Evolutionary conservation across 2,329 filamentous ascomycete genomes (phyloP).

Genomic region (Colletotrichum siamense): DNA sequence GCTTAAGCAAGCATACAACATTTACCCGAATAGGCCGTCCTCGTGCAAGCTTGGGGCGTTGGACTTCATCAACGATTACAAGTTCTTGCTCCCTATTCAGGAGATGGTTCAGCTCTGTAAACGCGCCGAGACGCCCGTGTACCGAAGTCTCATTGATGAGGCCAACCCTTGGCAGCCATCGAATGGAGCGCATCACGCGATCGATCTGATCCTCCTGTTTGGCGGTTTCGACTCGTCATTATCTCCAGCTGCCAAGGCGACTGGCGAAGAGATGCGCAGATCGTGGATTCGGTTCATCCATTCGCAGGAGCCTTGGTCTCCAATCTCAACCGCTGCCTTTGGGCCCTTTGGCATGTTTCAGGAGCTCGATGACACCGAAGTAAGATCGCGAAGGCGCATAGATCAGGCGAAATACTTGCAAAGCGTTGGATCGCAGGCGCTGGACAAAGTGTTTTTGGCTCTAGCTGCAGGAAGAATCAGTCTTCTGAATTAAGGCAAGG

Average conservation of each 20-base stretch:
- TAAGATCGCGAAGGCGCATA: slow-evolving; percentile 33
- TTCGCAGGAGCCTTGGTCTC: slow-evolving; percentile 39
- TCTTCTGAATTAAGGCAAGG: slow-evolving; percentile 35
- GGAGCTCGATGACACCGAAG: slow-evolving; percentile 34
- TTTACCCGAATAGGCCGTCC: slow-evolving; percentile 41
- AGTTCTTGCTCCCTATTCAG: slow-evolving; percentile 32
- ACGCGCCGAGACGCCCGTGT: slow-evolving; percentile 31
- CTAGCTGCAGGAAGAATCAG: slow-evolving; percentile 46
- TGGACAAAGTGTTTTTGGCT: slow-evolving; percentile 1
- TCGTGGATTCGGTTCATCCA: slow-evolving; percentile 45
- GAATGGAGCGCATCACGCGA: slow-evolving; percentile 49
- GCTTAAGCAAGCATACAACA: slow-evolving; percentile 44
- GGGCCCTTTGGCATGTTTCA: slow-evolving; percentile 41
- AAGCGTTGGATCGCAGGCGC: slow-evolving; percentile 28
- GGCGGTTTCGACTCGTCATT: slow-evolving; percentile 41
- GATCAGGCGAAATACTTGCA: slow-evolving; percentile 31
- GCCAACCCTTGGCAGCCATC: slow-evolving; percentile 52
- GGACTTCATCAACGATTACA: slow-evolving; percentile 39
- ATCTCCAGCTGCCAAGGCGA: slow-evolving; percentile 34
- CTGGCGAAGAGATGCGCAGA: slow-evolving; percentile 41
- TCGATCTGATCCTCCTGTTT: slow-evolving; percentile 51
- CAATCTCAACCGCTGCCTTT: slow-evolving; percentile 36
- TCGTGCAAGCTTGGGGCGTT: slow-evolving; percentile 45
- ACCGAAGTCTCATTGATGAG: slow-evolving; percentile 48
- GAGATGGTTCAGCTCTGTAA: slow-evolving; percentile 20